Evolutionary conservation across 352 stramenopile genomes (phyloP).

Genomic region (Globisporangium radiosum): DNA sequence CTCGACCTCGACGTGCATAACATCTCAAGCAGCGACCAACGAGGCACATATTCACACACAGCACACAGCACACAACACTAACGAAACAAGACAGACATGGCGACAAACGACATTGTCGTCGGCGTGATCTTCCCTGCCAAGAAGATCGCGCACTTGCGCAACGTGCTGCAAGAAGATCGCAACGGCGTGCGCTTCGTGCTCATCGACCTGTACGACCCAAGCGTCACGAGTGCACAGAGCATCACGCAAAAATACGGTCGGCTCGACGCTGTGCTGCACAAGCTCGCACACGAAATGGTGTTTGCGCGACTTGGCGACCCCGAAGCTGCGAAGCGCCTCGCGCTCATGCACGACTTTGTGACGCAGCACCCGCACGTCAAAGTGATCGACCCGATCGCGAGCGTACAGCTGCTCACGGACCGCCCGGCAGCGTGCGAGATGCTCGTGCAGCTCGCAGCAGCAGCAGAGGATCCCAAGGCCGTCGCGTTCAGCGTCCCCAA

Average conservation of each 20-base stretch:
- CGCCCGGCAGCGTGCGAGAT: conserved; percentile 50
- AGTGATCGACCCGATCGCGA: conserved; percentile 64
- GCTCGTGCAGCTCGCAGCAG: conserved; percentile 19
- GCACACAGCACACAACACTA: not conserved
- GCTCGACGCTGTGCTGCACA: conserved; percentile 70
- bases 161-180: conserved; percentile 37
- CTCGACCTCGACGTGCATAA: no score
- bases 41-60: not conserved
- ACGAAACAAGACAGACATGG: not conserved
- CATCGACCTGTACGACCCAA: conserved; percentile 55
- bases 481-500: conserved; percentile 42
- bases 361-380: conserved; percentile 34
- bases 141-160: conserved; percentile 72
- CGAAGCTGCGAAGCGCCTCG: conserved; percentile 31
- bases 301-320: conserved; percentile 52
- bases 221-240: conserved; percentile 21
- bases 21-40: not conserved
- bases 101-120: conserved; percentile 20
- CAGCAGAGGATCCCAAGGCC: not conserved
- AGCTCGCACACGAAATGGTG: conserved; percentile 81
- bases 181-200: conserved; percentile 65
- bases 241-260: conserved; percentile 33
- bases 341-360: conserved; percentile 45
- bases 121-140: conserved; percentile 78
- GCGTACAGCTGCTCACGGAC: conserved; percentile 64